Base-by-base conservation (phyloP, 345 rosid species). In the Carallia brachiata region DNA sequence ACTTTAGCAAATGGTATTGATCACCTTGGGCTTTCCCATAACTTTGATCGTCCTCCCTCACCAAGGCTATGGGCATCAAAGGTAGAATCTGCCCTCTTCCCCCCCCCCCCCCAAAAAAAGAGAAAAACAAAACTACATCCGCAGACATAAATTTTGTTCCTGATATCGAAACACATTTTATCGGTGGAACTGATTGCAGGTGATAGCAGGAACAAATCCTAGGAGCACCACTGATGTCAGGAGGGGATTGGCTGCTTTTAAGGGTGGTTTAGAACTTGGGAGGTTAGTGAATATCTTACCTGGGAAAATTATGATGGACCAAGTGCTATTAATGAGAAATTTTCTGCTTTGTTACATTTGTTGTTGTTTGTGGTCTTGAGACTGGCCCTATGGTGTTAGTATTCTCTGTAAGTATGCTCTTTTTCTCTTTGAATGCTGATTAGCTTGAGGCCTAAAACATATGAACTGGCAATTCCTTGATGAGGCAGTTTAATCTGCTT, bases 61-160 rank as follows among this genome's bases (percentile, higher is more conserved):
- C 87, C 90, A 37, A 83, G 82, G 73, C 64, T 73, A 15, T 87
- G 96, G 96, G 69, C 84, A 61, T 86, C 94, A 65, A 80, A 78
- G 86, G 97, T 88, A 80, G 40, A 53, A 60, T 79, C 78, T 74
- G 23, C 68, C 58, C 70, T 65, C 67, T 70, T 68, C 13, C n/a
- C 48, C 57, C 23, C 70, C 32, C 52, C 56, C 23, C 64, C 50
- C 55, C 56, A 23, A 23, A 23, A 0, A 23, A 23, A 23, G 23
- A 23, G 23, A 23, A 23, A 23, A 23, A 23, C 23, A 23, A 23
- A 23, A 23, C 23, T 9, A 27, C 60, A 27, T 23, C 9, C 34
- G 5, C 60, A 55, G 15, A 55, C 60, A 27, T 8, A 66, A 56
- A 55, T 40, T 37, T 13, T 15, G 34, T 28, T 69, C 65, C 52